Percentiles rank a stretch among this genome's conserved stretches.
Conservation (phyloP, 805 yeast genomes). For the Lachancea cidri region DNA sequence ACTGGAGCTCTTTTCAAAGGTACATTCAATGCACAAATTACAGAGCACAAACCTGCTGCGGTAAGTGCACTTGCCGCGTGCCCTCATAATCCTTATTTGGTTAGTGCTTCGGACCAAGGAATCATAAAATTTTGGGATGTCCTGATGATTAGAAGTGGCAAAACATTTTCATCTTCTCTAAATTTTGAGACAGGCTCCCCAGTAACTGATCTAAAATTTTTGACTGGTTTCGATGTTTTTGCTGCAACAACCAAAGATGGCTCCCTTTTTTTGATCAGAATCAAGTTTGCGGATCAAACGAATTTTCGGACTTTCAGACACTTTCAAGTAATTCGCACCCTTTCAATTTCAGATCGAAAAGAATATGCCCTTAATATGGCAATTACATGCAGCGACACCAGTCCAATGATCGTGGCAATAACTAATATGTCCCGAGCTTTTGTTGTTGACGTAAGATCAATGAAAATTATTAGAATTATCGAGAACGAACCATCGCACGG, state of each 20-base stretch:
- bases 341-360: conserved; percentile 24
- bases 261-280: conserved; percentile 33
- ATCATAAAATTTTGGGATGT: conserved; percentile 74
- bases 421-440: conserved; percentile 51
- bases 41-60: conserved; percentile 51
- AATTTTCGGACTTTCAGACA: conserved; percentile 11
- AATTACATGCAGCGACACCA: conserved; percentile 37
- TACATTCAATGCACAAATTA: conserved; percentile 41
- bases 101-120: conserved; percentile 78
- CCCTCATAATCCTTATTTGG: conserved; percentile 58
- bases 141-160: conserved; percentile 55
- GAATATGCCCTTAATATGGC: conserved; percentile 43
- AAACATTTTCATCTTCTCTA: conserved; percentile 45
- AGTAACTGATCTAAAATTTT: conserved; percentile 45
- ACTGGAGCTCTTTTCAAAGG: conserved; percentile 6
- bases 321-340: conserved; percentile 21
- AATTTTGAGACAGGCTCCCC: conserved; percentile 45
- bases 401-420: conserved; percentile 42
- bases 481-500: conserved; percentile 65
- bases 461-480: conserved; percentile 40
- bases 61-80: conserved; percentile 56
- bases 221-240: conserved; percentile 53
- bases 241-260: conserved; percentile 44
- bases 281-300: conserved; percentile 26
- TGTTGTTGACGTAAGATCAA: conserved; percentile 53